Evolutionary conservation across 2,329 filamentous ascomycete genomes (phyloP).

Genomic region (Penicillium sp.): DNA sequence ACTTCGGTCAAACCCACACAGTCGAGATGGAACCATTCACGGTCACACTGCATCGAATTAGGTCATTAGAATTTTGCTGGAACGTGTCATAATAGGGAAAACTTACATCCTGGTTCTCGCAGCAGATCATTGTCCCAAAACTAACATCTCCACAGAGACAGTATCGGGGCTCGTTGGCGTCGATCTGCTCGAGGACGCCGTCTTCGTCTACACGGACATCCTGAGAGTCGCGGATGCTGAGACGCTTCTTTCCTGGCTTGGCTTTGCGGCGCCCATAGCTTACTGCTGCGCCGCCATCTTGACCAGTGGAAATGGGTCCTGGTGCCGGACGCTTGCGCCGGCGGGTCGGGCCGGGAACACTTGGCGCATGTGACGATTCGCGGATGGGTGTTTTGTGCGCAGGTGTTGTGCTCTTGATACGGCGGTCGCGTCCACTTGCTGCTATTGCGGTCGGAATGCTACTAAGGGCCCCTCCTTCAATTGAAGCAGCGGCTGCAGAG

Average conservation of each 20-base stretch:
- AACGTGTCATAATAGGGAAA: conserved; percentile 1
- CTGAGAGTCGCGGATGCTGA: conserved; percentile 39
- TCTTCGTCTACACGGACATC: conserved; percentile 47
- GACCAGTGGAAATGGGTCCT: conserved; percentile 56
- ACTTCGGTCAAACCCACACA: conserved; percentile 59
- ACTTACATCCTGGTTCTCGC: conserved; percentile 58
- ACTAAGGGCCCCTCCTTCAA: conserved; percentile 21
- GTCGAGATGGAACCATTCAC: conserved; percentile 64
- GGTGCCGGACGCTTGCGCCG: conserved; percentile 60
- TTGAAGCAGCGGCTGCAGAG: conserved; percentile 26
- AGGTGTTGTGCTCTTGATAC: conserved; percentile 43
- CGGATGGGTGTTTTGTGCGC: conserved; percentile 38
- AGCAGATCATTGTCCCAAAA: conserved; percentile 64
- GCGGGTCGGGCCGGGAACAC: conserved; percentile 34
- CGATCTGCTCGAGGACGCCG: conserved; percentile 51
- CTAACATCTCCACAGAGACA: conserved; percentile 63
- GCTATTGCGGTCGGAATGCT: conserved; percentile 11
- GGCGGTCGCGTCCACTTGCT: conserved; percentile 31
- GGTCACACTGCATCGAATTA: conserved; percentile 53
- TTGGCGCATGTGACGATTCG: conserved; percentile 40
- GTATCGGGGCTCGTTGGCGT: conserved; percentile 62
- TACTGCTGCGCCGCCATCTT: conserved; percentile 60
- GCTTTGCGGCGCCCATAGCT: conserved; percentile 59
- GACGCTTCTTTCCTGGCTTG: conserved; percentile 46
- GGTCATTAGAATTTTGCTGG: not conserved